Evolutionary conservation across 805 yeast species (phyloP), one percentile per base, ranked within the genome.

Genomic region (Lipomyces spencermartinsiae): DNA sequence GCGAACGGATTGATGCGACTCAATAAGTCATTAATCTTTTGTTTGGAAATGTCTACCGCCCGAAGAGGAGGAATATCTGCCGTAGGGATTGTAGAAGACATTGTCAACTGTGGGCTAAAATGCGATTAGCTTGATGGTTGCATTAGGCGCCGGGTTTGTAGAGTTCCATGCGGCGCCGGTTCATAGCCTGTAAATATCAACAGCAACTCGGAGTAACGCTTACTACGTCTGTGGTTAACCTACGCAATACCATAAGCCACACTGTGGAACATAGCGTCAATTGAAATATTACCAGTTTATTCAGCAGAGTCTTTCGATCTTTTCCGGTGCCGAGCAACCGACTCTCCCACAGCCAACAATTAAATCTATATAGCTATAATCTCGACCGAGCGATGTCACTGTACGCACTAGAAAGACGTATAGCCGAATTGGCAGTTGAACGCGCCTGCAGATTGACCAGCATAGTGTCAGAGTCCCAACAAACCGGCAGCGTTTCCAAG

Each of bases 351-450:
- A 4, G 22, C 7, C 22, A n/a, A 5, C 49, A 43, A 14, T 43
- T n/a, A 37, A 37, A 37, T 37, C 2, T 37, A 37, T 37, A 29
- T 34, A 37, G 14, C 43, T 37, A 37, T 37, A 37, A 12, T 12
- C 43, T 12, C 43, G 1, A 43, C 49, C 16, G 49, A n/a, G 49
- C 49, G 9, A 43, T 43, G 49, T 16, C 49, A 25, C 71, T 81
- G 14, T 91, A 86, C 77, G 83, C 83, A 56, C 85, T 81, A 76
- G 99, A 94, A 79, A 84, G 89, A 31, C 81, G 84, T 65, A 85
- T 94, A 58, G 99, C 98, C 25, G 88, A 93, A 58, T 81, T 91
- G 74, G 98, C 98, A 0, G 97, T 95, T 29, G 91, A 88, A 74
- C 85, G 95, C 75, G 98, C 99, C 0, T 86, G 97, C 1, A 75